Evolutionary conservation across 2,329 filamentous ascomycete species (phyloP).

Genomic region (Aspergillus vadensis): DNA sequence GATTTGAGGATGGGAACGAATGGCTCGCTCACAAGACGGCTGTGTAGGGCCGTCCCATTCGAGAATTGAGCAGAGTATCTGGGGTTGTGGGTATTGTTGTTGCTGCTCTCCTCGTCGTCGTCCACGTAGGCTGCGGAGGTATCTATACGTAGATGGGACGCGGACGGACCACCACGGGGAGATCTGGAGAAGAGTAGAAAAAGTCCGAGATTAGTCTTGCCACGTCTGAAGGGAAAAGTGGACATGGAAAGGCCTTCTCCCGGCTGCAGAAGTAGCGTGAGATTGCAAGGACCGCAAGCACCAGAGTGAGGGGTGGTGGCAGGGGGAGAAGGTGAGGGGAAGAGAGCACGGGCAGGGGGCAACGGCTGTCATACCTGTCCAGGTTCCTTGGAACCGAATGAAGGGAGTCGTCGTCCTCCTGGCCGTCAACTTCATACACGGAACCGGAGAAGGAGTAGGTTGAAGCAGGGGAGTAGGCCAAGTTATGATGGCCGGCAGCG

Average conservation of each 20-base stretch:
- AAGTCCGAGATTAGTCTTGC: constrained; percentile 31
- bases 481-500: constrained; percentile 4
- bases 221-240: constrained; percentile 21
- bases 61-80: constrained; percentile 31
- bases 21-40: constrained; percentile 47
- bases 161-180: constrained; percentile 41
- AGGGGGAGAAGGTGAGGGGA: constrained; percentile 7
- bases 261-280: constrained; percentile 9
- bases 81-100: constrained; percentile 31
- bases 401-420: constrained; percentile 25
- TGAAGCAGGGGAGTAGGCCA: constrained; percentile 24
- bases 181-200: constrained; percentile 36
- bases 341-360: constrained; percentile 9
- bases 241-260: constrained; percentile 23
- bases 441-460: constrained; percentile 21
- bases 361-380: constrained; percentile 40
- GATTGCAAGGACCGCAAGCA: constrained; percentile 10
- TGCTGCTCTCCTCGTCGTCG: constrained; percentile 31
- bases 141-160: constrained; percentile 37
- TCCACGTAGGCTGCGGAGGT: constrained; percentile 29
- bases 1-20: constrained; percentile 67
- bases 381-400: constrained; percentile 40
- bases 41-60: constrained; percentile 43
- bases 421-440: constrained; percentile 18
- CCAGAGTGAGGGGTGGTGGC: constrained; percentile 4